Evolutionary conservation across 495 filamentous ascomycete genomes (phyloP), one percentile per base, ranked within the genome.

Genomic region (Xylaria bambusicola): DNA sequence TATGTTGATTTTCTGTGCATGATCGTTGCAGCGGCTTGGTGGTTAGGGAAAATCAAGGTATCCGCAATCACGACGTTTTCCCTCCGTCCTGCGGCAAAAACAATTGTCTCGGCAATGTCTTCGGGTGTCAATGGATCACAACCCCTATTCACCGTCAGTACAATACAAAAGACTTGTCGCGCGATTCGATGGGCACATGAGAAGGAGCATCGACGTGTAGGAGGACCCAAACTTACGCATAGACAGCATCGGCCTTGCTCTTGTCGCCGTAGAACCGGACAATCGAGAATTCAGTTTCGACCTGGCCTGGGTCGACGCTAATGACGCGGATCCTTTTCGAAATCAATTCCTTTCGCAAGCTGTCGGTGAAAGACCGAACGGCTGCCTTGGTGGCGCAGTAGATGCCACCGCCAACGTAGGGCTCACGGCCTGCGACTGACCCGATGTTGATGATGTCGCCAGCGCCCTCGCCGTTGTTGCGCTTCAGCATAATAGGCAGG

Each of bases 361-460:
- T 81, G 51, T 97, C 93, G 0, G 94, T 95, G 76, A 97, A 98
- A 52, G 80, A 87, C 45, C 89, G 86, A 40, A 98, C 87, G 4
- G 94, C 94, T 10, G 94, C 93, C 78, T 98, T 98, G 48, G 90
- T 93, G 2, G 94, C 92, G 74, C 94, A 98, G 82, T 98, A 98
- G 64, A 98, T 96, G 65, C 87, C 86, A 21, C 94, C 94, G 44
- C 95, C 92, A 3, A 86, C 77, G 74, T 98, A 98, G 10, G 89
- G 82, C 65, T 97, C 93, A 36, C 94, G 84, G 21, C 94, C 94
- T 21, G 94, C 94, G 70, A 98, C 93, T 65, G 88, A 93, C 53
- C 94, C 94, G 69, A 98, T 90, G 74, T 97, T 98, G 73, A 98
- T 95, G 69, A 98, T 93, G 68, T 98, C 94, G 60, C 94, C 94